Conservation (phyloP, 2,329 filamentous ascomycete species). For the Aspergillus ruber region DNA sequence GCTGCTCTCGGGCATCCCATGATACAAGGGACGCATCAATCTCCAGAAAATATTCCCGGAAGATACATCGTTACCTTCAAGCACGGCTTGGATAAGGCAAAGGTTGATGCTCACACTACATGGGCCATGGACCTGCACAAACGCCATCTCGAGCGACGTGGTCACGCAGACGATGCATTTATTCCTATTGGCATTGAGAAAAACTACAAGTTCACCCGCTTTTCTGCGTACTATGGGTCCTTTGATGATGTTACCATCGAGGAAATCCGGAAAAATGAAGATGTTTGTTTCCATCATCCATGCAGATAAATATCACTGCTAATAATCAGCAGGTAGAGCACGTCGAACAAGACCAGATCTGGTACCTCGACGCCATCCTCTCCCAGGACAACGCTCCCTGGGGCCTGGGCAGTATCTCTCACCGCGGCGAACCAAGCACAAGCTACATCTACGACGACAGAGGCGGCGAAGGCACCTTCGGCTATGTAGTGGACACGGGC, state of each 20-base stretch:
- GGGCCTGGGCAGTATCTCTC: conserved; percentile 32
- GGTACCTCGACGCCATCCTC: conserved; percentile 13
- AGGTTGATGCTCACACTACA: conserved; percentile 13
- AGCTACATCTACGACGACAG: conserved; percentile 31
- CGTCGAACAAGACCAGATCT: conserved; percentile 21
- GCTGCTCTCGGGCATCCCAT: conserved; percentile 14
- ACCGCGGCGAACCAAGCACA: conserved; percentile 13
- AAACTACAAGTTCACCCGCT: conserved; percentile 37
- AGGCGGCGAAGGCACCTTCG: conserved; percentile 30
- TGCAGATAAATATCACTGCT: not conserved
- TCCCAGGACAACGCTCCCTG: conserved; percentile 24
- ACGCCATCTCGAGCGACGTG: conserved; percentile 13
- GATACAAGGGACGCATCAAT: conserved; percentile 5
- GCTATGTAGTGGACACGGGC: conserved; percentile 36
- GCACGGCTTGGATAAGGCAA: conserved; percentile 9
- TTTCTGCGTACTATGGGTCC: conserved; percentile 38
- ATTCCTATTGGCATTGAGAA: conserved; percentile 31
- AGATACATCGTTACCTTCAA: conserved; percentile 22
- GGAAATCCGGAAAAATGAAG: conserved; percentile 31
- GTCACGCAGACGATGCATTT: conserved; percentile 6
- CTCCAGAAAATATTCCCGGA: conserved; percentile 12
- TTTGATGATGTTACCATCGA: conserved; percentile 40
- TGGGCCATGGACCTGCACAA: conserved; percentile 17
- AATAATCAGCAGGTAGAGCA: conserved; percentile 14
- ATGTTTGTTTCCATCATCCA: conserved; percentile 20